These are phyloP conservation scores for Pterulicium gracile DNA, from an alignment of 1,284 basidiomycete species.

Conservation along the genomic window DNA sequence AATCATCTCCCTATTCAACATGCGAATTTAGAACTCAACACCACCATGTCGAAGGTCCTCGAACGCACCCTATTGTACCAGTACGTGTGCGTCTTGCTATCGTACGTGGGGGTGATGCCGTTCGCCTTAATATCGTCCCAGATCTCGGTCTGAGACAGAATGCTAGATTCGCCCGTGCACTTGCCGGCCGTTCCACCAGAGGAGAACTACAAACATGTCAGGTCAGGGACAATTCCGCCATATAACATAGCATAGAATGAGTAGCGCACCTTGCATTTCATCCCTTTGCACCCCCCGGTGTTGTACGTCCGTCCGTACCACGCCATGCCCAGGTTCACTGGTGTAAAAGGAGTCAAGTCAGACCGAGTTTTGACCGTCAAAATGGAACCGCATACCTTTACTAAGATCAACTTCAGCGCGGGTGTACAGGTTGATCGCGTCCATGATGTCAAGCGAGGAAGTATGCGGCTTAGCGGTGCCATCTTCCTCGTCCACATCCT, in stretches of 20 bases:
- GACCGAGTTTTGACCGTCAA: background rate
- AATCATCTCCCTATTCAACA: slow-evolving; percentile 1
- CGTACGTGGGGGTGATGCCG: slow-evolving; percentile 7
- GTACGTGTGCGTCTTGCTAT: slow-evolving; percentile 10
- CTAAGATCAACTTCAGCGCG: slow-evolving; percentile 13
- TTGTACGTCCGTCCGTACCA: slow-evolving; percentile 12
- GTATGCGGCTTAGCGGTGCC: slow-evolving; percentile 13
- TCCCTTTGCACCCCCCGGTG: slow-evolving; percentile 9
- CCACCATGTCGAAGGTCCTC: background rate
- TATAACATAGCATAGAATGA: background rate
- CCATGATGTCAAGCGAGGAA: slow-evolving; percentile 12
- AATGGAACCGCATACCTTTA: slow-evolving; percentile 8
- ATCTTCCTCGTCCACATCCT: slow-evolving; percentile 11
- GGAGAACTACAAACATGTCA: slow-evolving; percentile 8
- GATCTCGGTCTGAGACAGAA: slow-evolving; percentile 13
- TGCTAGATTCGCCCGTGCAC: slow-evolving; percentile 10
- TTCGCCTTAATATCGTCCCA: slow-evolving; percentile 2
- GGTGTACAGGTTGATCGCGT: slow-evolving; percentile 10
- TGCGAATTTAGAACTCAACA: background rate
- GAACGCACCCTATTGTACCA: slow-evolving; percentile 11
- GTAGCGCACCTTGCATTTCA: slow-evolving; percentile 12
- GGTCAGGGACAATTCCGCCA: background rate
- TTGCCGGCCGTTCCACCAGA: slow-evolving; percentile 11
- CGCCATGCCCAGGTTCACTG: slow-evolving; percentile 10
- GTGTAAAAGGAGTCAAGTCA: background rate